Base-by-base conservation (phyloP, 2,329 filamentous ascomycete species). In the Colletotrichum godetiae region DNA sequence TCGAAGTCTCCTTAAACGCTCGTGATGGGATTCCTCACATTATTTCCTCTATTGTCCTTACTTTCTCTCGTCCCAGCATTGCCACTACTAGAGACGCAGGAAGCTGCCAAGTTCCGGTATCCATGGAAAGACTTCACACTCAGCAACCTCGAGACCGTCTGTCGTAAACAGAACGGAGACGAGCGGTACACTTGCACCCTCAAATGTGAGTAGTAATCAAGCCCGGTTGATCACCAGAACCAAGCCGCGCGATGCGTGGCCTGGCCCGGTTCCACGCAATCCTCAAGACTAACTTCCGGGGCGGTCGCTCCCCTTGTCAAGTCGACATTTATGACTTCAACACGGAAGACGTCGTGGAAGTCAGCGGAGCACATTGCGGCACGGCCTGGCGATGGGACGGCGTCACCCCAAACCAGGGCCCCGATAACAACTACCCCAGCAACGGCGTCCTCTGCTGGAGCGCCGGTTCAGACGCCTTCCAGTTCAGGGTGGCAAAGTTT, bases 391-490 rank as follows among this genome's bases (percentile, higher is more conserved):
- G 73, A 22, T 79, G 78, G 78, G 77, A 79, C 64, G 77, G 78
- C 52, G 29, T 76, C 42, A 73, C 75, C 3, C 53, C 67, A 6
- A 35, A 67, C 13, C 67, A 75, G 11, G 77, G 78, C 19, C 46
- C 86, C 84, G 2, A 74, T 75, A 55, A 78, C 68, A 69, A 59
- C 33, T 78, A 74, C 27, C 64, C 63, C 31, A 67, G 27, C 13
- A n/a, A 68, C 19, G 70, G 67, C 56, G 29, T 58, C 31, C 35
- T 75, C 52, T 76, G 75, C 75, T 75, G 33, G 68, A 65, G 37
- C 12, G 46, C 64, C 6, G 33, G 35, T 13, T 49, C 53, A 12
- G 74, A 75, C 22, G n/a, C 57, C 1, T 75, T 75, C 58, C 70
- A 67, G 62, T 68, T 75, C 42, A 68, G 66, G 68, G 63, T 75